Conservation (phyloP, 139 green algal genomes). For the Chlamydomonas applanata region DNA sequence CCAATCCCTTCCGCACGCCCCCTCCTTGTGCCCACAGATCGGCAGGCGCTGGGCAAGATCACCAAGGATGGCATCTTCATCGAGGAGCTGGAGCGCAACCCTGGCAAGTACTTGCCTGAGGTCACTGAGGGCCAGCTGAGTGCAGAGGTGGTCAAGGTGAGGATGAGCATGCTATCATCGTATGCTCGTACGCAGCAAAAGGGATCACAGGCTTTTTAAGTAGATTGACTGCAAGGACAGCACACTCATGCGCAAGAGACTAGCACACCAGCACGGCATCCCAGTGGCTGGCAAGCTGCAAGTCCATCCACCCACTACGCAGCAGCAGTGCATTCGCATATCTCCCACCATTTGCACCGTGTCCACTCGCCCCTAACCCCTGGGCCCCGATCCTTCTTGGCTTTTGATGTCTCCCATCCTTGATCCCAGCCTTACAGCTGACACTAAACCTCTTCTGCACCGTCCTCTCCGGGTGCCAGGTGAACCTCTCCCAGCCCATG, state of each 20-base stretch:
- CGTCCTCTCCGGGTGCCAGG: constrained; percentile 18
- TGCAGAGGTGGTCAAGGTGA: constrained; percentile 32
- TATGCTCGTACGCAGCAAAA: too few relatives aligned
- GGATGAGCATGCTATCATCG: not conserved
- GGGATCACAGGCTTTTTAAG: too few relatives aligned
- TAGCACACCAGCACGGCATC: too few relatives aligned
- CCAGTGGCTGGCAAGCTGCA: too few relatives aligned
- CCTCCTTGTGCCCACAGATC: constrained; percentile 26
- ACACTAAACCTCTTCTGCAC: not conserved
- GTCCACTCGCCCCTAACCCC: not conserved
- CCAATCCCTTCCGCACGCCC: not conserved
- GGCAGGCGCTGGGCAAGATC: constrained; percentile 47
- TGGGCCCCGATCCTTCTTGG: not conserved
- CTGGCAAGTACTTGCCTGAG: constrained; percentile 26
- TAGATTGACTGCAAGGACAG: too few relatives aligned
- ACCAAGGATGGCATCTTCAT: constrained; percentile 43
- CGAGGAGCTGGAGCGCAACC: constrained; percentile 44
- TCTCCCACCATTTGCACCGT: not conserved
- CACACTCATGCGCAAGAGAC: too few relatives aligned
- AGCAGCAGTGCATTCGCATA: too few relatives aligned
- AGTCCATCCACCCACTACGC: too few relatives aligned
- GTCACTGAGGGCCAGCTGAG: constrained; percentile 38
- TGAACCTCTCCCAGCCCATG: constrained; percentile 50
- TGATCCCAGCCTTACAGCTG: not conserved
- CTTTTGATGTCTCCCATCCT: too few relatives aligned